A percentile compares a stretch with the other conserved stretches of the same genome.
Evolutionary conservation across 192 early-diverging fungal genomes (phyloP).

Genomic region (Backusella mclennaniae): DNA sequence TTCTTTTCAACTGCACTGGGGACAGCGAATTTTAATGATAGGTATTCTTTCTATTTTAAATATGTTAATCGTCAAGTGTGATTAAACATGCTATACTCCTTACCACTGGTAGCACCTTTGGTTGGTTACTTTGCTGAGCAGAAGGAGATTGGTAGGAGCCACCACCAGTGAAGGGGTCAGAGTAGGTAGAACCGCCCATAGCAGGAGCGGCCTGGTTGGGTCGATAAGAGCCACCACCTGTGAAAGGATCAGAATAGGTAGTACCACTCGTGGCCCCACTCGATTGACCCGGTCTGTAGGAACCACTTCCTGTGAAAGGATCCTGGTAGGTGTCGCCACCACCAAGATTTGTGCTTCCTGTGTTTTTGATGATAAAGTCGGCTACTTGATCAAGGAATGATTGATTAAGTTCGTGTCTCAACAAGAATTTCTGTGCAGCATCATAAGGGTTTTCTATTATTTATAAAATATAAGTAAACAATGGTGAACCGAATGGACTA

Average conservation of each 20-base stretch:
- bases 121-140: neutral
- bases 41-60: constrained; percentile 41
- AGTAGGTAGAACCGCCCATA: constrained; percentile 22
- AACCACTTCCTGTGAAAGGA: constrained; percentile 47
- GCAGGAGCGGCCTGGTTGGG: constrained; percentile 17
- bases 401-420: constrained; percentile 74
- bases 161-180: constrained; percentile 68
- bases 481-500: neutral
- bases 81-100: no score
- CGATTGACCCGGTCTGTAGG: constrained; percentile 55
- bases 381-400: constrained; percentile 91
- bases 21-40: constrained; percentile 73
- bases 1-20: constrained; percentile 72
- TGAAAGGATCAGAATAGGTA: constrained; percentile 61
- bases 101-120: constrained; percentile 22
- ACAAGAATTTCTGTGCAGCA: constrained; percentile 91
- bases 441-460: constrained; percentile 85
- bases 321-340: constrained; percentile 24
- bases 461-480: constrained; percentile 16
- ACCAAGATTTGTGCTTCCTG: constrained; percentile 62
- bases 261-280: constrained; percentile 14
- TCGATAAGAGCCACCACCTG: constrained; percentile 39
- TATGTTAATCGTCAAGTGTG: neutral
- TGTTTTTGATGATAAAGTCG: constrained; percentile 90
- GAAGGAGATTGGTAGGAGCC: constrained; percentile 12